Evolutionary conservation across 129 eudicot genomes (phyloP).

Genomic region (Lonicera japonica): DNA sequence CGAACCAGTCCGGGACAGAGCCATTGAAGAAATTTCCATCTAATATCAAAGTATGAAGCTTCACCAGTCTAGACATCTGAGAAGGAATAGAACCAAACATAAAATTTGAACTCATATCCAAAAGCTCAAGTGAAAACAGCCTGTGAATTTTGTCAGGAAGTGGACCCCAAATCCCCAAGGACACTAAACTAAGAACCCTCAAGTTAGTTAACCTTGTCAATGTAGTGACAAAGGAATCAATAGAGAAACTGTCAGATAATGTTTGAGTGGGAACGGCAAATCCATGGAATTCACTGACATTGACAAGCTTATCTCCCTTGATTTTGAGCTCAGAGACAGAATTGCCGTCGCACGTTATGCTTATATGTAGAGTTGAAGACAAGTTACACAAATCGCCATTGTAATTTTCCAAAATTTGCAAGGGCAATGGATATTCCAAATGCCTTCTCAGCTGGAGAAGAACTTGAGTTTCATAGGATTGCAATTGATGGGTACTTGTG

Average conservation of each 20-base stretch:
- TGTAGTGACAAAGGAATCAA: slow-evolving; percentile 83
- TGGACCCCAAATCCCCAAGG: slow-evolving; percentile 89
- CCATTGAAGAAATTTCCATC: slow-evolving; percentile 80
- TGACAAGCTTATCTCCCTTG: slow-evolving; percentile 60
- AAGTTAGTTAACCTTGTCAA: slow-evolving; percentile 62
- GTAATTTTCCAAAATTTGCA: slow-evolving; percentile 47
- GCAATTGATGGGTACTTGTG: slow-evolving; percentile 52
- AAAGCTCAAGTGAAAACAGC: slow-evolving; percentile 48
- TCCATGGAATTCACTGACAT: slow-evolving; percentile 59
- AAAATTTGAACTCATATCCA: slow-evolving; percentile 84
- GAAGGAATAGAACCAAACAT: slow-evolving; percentile 71
- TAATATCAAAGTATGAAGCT: slow-evolving; percentile 58
- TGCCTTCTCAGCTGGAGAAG: slow-evolving; percentile 84
- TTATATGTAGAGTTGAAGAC: slow-evolving; percentile 41
- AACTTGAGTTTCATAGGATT: slow-evolving; percentile 48
- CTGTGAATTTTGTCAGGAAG: slow-evolving; percentile 78
- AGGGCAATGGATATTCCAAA: slow-evolving; percentile 63
- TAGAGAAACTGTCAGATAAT: slow-evolving; percentile 61
- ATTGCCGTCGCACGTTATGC: slow-evolving; percentile 53
- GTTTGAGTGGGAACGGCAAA: slow-evolving; percentile 59
- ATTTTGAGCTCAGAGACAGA: slow-evolving; percentile 71
- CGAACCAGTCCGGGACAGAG: slow-evolving; percentile 69
- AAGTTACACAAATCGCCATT: slow-evolving; percentile 60
- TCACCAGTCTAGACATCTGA: slow-evolving; percentile 49
- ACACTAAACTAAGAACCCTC: slow-evolving; percentile 74